A percentile compares a stretch with the other conserved stretches of the same genome.
Conservation (phyloP, 2,329 filamentous ascomycete genomes). For the Capronia coronata region DNA sequence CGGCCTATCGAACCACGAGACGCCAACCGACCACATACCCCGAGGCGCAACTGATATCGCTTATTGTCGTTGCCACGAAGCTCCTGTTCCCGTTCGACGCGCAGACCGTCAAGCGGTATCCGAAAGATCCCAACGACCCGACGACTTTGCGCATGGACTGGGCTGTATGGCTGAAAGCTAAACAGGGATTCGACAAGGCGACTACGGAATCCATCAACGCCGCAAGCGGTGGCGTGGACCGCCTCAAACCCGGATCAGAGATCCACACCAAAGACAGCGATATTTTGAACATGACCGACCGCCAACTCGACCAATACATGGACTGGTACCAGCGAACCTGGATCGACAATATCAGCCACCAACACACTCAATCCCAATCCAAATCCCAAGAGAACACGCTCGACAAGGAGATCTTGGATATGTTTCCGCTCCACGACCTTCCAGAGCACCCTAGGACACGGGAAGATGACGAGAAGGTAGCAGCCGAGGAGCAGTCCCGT, state of each 20-base stretch:
- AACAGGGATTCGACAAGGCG: constrained; percentile 30
- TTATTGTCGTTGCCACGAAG: constrained; percentile 71
- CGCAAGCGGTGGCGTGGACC: background rate
- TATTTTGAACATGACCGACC: constrained; percentile 54
- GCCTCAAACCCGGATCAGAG: constrained; percentile 40
- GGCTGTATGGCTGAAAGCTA: constrained; percentile 58
- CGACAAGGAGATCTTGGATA: constrained; percentile 31
- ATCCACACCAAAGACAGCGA: constrained; percentile 55
- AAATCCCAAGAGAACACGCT: constrained; percentile 31
- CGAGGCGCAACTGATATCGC: constrained; percentile 64
- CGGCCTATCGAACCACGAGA: constrained; percentile 2
- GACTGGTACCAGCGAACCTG: constrained; percentile 70
- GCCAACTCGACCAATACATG: constrained; percentile 67
- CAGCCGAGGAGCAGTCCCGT: constrained; percentile 15
- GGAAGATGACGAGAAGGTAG: constrained; percentile 12
- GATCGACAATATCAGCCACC: constrained; percentile 31
- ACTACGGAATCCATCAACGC: background rate
- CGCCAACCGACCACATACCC: constrained; percentile 55
- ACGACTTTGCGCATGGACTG: constrained; percentile 62
- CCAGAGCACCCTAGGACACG: constrained; percentile 2
- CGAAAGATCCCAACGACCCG: constrained; percentile 49
- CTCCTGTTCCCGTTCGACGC: constrained; percentile 69
- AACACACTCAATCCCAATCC: background rate
- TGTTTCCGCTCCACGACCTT: constrained; percentile 23
- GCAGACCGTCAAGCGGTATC: constrained; percentile 50